Evolutionary conservation across 768 basidiomycete genomes (phyloP).

Genomic region (Suillus discolor): DNA sequence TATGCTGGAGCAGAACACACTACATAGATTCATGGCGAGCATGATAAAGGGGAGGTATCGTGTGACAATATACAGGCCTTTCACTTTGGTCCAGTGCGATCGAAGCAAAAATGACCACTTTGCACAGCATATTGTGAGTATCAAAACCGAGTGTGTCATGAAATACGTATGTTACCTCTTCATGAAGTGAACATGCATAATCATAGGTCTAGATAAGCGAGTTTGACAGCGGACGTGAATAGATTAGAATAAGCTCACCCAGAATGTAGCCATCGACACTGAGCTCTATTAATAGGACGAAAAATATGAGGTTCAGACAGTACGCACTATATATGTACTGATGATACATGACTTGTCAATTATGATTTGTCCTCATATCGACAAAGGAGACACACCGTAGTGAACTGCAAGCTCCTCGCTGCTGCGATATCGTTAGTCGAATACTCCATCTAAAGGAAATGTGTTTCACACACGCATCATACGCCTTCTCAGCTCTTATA

Average conservation of each 20-base stretch:
- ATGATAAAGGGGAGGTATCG: neutral
- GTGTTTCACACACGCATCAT: neutral
- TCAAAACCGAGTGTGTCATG: neutral
- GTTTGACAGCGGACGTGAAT: neutral
- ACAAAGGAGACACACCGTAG: neutral
- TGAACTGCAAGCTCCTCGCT: neutral
- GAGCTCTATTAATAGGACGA: neutral
- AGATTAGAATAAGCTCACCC: neutral
- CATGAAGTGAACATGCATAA: neutral
- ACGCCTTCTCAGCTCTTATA: neutral
- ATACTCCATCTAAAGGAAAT: neutral
- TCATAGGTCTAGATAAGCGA: neutral
- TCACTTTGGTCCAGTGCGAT: neutral
- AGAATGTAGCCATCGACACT: neutral
- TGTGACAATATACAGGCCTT: neutral
- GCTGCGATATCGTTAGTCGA: neutral
- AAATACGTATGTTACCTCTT: neutral
- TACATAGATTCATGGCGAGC: neutral
- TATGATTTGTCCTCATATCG: neutral
- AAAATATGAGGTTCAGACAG: neutral
- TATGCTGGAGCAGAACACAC: neutral
- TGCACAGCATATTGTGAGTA: neutral
- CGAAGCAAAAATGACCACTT: neutral
- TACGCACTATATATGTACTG: neutral
- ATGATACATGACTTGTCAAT: neutral